These are phyloP conservation scores for Coniferiporia sulphurascens DNA, from an alignment of 1,284 basidiomycete genomes.

Conservation along the genomic window DNA sequence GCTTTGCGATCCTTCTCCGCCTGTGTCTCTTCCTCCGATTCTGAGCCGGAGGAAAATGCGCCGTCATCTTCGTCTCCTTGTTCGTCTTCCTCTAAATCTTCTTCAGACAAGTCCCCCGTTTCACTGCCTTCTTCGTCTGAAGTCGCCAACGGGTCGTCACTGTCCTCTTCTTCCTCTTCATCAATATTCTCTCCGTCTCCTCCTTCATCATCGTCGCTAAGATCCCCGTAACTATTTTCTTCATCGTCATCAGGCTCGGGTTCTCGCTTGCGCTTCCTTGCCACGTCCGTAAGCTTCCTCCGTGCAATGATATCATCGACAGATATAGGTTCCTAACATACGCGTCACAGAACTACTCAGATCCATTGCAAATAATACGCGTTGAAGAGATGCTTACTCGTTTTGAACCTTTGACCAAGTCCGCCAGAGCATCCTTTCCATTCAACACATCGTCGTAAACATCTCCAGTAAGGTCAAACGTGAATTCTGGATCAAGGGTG, in stretches of 20 bases:
- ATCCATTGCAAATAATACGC: constrained; percentile 11
- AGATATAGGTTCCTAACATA: constrained; percentile 67
- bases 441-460: constrained; percentile 53
- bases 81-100: constrained; percentile 31
- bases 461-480: constrained; percentile 75
- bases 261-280: constrained; percentile 56
- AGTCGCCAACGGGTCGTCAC: constrained; percentile 25
- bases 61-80: constrained; percentile 35
- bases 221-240: constrained; percentile 24
- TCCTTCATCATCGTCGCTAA: constrained; percentile 34
- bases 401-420: constrained; percentile 60
- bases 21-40: constrained; percentile 50
- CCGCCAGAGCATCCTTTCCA: constrained; percentile 36
- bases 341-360: constrained; percentile 17
- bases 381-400: constrained; percentile 43
- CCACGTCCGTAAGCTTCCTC: constrained; percentile 41
- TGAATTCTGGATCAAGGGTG: constrained; percentile 75
- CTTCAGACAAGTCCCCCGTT: constrained; percentile 30
- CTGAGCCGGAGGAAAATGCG: constrained; percentile 22
- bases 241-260: constrained; percentile 29
- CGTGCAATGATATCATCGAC: constrained; percentile 90
- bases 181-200: constrained; percentile 36
- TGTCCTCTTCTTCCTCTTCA: constrained; percentile 30
- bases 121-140: constrained; percentile 27
- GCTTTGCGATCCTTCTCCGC: constrained; percentile 76